Evolutionary conservation across 371 early-diverging fungal species (phyloP).

Genomic region (Nematocida minor): DNA sequence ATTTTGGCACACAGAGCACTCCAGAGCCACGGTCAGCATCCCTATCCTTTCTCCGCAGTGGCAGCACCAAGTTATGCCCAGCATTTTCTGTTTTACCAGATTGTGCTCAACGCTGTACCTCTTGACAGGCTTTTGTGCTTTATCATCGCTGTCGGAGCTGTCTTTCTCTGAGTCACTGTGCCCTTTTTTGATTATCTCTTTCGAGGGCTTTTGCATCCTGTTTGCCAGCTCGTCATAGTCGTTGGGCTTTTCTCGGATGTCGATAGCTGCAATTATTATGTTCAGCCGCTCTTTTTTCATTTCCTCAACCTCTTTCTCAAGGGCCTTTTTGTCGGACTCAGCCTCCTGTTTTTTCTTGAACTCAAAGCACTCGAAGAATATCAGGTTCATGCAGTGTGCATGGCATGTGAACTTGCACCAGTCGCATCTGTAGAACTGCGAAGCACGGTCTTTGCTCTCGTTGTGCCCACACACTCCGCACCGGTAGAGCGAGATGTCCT

Average conservation of each 20-base stretch:
- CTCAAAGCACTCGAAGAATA: constrained; percentile 74
- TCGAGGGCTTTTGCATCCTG: not conserved
- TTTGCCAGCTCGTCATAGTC: not conserved
- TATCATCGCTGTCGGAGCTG: not conserved
- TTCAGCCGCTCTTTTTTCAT: constrained; percentile 28
- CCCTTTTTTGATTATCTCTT: not conserved
- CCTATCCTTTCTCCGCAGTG: constrained; percentile 89
- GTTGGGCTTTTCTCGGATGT: constrained; percentile 39
- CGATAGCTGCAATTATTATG: constrained; percentile 44
- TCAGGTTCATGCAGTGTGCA: constrained; percentile 73
- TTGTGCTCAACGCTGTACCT: constrained; percentile 82
- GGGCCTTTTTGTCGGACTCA: constrained; percentile 66
- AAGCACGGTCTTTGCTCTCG: not conserved
- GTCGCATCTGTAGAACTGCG: constrained; percentile 41
- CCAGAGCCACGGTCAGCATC: constrained; percentile 67
- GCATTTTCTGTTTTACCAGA: constrained; percentile 71
- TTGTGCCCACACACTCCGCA: constrained; percentile 58
- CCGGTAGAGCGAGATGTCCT: constrained; percentile 8
- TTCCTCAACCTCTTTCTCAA: not conserved
- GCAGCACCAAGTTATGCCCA: constrained; percentile 81
- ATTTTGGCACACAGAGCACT: constrained; percentile 69
- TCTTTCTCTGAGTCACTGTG: not conserved
- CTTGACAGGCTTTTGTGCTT: not conserved
- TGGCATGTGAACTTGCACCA: constrained; percentile 81
- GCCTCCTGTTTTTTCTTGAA: constrained; percentile 59